Percentiles rank a stretch among this genome's conserved stretches.
These are phyloP conservation scores for Colletotrichum sp. DNA, from an alignment of 2,329 filamentous ascomycete species.

Conservation along the genomic window DNA sequence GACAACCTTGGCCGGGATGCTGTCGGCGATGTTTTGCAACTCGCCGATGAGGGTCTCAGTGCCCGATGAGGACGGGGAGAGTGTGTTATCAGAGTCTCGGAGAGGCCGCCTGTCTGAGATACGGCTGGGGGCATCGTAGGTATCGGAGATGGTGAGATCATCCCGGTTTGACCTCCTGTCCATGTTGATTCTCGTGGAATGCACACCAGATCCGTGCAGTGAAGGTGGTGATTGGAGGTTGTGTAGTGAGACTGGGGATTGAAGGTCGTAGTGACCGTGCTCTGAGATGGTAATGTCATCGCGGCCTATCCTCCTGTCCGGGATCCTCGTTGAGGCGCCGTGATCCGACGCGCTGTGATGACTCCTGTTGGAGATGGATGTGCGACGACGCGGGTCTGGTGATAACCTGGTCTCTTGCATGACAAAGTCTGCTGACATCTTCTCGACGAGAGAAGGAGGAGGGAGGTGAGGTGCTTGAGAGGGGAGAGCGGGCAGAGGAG, in stretches of 20 bases:
- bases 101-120: slow-evolving; percentile 20
- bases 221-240: not conserved
- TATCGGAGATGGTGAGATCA: slow-evolving; percentile 11
- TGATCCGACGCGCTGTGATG: slow-evolving; percentile 18
- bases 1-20: slow-evolving; percentile 40
- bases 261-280: slow-evolving; percentile 21
- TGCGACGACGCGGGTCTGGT: slow-evolving; percentile 23
- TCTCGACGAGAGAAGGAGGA: slow-evolving; percentile 20
- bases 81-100: slow-evolving; percentile 30
- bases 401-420: slow-evolving; percentile 19
- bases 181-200: not conserved
- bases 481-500: slow-evolving; percentile 7
- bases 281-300: slow-evolving; percentile 21
- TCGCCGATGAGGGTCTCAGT: slow-evolving; percentile 39
- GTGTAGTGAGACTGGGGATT: not conserved
- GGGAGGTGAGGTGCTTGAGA: slow-evolving; percentile 23
- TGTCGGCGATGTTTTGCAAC: slow-evolving; percentile 22
- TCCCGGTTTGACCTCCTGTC: not conserved
- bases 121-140: slow-evolving; percentile 12
- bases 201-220: not conserved
- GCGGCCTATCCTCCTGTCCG: slow-evolving; percentile 12
- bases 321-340: slow-evolving; percentile 13
- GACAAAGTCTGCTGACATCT: slow-evolving; percentile 19
- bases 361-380: slow-evolving; percentile 30
- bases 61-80: slow-evolving; percentile 31